Percentiles rank a stretch among this genome's conserved stretches.
Conservation (phyloP, 1,139 yeast genomes). For the Meyerozyma sp. region DNA sequence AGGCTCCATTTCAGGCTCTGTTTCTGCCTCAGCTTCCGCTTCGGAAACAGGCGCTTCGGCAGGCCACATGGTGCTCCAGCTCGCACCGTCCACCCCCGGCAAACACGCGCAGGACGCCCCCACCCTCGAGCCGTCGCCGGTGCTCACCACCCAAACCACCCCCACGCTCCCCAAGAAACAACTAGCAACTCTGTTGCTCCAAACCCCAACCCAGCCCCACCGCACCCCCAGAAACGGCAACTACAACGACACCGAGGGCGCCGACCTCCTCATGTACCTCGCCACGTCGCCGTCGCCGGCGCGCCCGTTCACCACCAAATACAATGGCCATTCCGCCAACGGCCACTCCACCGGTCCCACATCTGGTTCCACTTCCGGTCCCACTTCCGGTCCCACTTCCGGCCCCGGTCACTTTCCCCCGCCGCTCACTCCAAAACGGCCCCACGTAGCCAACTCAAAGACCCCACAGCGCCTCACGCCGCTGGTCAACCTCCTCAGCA, state of each 20-base stretch:
- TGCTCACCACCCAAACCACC: conserved; percentile 27
- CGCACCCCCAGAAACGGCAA: conserved; percentile 10
- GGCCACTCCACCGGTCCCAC: no score
- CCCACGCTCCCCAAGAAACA: conserved; percentile 27
- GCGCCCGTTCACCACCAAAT: conserved; percentile 15
- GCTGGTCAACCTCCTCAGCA: conserved; percentile 28
- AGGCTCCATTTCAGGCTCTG: neutral
- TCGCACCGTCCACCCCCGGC: conserved; percentile 27
- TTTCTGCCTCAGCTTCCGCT: neutral
- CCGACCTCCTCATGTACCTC: conserved; percentile 71
- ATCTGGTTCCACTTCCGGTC: no score
- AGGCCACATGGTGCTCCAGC: conserved; percentile 34
- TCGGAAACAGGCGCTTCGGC: no score
- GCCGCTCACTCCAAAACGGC: conserved; percentile 43
- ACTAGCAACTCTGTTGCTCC: conserved; percentile 15
- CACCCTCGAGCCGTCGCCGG: conserved; percentile 34
- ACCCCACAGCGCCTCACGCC: conserved; percentile 46
- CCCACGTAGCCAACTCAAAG: conserved; percentile 21
- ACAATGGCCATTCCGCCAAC: no score
- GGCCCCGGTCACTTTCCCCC: conserved; percentile 28
- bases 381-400: conserved; percentile 13
- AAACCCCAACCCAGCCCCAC: conserved; percentile 32
- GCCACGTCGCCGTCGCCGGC: conserved; percentile 87
- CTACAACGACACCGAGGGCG: conserved; percentile 66
- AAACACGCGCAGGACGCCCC: conserved; percentile 8